phyloP scores from a whole-genome alignment of 208 protist species.

The Acanthamoeba lenticulata region DNA sequence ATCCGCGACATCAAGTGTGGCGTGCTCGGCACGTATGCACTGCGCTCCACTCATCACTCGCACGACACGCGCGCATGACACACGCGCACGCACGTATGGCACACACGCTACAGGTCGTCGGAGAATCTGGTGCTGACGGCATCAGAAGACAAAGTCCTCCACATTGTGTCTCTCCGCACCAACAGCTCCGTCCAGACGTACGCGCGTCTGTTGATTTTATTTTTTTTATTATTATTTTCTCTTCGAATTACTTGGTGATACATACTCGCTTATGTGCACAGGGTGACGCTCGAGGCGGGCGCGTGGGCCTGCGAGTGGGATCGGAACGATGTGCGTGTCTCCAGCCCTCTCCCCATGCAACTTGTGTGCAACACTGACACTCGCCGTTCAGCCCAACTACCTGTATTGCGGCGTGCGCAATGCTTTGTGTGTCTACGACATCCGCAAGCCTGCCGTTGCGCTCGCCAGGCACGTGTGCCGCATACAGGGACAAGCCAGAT shows the following conservation, averaged over 20 bases:
- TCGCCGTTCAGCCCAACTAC: background rate
- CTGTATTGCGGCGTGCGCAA: background rate
- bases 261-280: background rate
- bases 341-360: background rate
- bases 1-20: slow-evolving; percentile 5
- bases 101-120: background rate
- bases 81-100: too few relatives aligned
- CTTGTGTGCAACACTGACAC: too few relatives aligned
- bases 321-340: background rate
- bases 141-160: background rate
- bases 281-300: background rate
- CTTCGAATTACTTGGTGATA: background rate
- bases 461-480: background rate
- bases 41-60: background rate
- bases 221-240: background rate
- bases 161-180: background rate
- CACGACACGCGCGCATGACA: too few relatives aligned
- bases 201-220: background rate
- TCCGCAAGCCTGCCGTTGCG: background rate
- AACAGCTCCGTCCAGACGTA: slow-evolving; percentile 21
- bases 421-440: background rate
- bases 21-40: background rate
- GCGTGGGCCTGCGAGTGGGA: background rate
- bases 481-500: background rate
- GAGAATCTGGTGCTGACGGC: slow-evolving; percentile 1